Conservation (phyloP, 1,284 basidiomycete genomes). For the Moesziomyces globuligerus region DNA sequence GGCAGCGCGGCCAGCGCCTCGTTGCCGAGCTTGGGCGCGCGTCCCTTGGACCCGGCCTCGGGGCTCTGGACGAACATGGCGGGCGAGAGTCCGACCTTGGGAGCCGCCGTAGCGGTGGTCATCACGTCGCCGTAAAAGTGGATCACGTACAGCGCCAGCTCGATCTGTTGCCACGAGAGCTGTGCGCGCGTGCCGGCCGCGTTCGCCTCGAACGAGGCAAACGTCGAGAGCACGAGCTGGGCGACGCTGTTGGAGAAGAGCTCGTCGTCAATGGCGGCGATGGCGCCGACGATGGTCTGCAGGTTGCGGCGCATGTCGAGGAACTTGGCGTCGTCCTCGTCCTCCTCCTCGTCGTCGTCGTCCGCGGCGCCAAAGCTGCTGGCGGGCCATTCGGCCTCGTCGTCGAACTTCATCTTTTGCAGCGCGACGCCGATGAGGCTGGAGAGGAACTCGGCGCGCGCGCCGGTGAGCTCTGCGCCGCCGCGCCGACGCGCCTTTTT, state of each 20-base stretch:
- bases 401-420: conserved; percentile 75
- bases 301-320: conserved; percentile 87
- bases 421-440: conserved; percentile 83
- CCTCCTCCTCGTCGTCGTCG: conserved; percentile 73
- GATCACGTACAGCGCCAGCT: conserved; percentile 89
- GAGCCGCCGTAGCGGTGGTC: conserved; percentile 52
- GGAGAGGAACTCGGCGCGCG: conserved; percentile 74
- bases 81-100: conserved; percentile 62
- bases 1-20: conserved; percentile 71
- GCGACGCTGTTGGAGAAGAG: conserved; percentile 80
- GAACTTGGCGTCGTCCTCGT: conserved; percentile 87
- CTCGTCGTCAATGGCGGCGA: conserved; percentile 81
- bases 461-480: conserved; percentile 33
- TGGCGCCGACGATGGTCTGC: conserved; percentile 82
- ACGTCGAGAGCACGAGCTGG: conserved; percentile 77
- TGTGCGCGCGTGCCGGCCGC: conserved; percentile 68
- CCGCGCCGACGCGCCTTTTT: conserved; percentile 60
- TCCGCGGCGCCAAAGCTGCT: conserved; percentile 73
- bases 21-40: conserved; percentile 51
- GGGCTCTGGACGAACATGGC: conserved; percentile 62
- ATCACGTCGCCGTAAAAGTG: conserved; percentile 86
- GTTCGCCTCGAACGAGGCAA: conserved; percentile 74
- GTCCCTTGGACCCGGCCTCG: conserved; percentile 49
- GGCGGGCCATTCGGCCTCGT: conserved; percentile 83
- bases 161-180: conserved; percentile 91